Base-by-base conservation (phyloP, 805 yeast genomes). In the Pichia insulana region DNA sequence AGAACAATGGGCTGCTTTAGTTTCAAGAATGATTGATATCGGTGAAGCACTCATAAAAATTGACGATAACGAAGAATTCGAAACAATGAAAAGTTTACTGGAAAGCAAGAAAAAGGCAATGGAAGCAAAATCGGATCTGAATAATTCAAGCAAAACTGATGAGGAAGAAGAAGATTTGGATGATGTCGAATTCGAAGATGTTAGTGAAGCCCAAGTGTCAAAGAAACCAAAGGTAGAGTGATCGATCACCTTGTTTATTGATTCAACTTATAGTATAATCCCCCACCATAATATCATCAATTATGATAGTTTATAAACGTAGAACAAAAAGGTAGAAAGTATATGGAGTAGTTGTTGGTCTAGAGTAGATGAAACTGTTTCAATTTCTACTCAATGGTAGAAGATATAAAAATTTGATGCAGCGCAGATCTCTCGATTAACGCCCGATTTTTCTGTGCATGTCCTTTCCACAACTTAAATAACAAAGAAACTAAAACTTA, bases 1-100 rank as follows among this genome's bases (percentile, higher is more conserved):
- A 48, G 82, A 70, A 3, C 68, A 69, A 18, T 81, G 85, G 79
- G 56, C 56, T 16, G 59, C 58, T 33, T 59, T 80, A 32, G 52
- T 77, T 42, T 74, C 68, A 30, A 54, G 69, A 19, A 61, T 62
- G 13, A 71, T 66, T 2, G 70, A 70, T 17, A 73, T 80, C 28
- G 62, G 70, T 39, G 71, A 64, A 43, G 84, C 85, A 0, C 55
- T 77, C 37, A 67, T 53, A 36, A 47, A 45, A 26, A 40, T 48
- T 16, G 59, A 58, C 39, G 56, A 59, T 38, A 58, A 54, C 30
- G 63, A 56, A 12, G 57, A 52, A 30, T 34, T 48, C 12, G 54
- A 49, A 26, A 47, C 49, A 22, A 53, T 50, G 30, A 42, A 44
- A 31, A 46, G 39, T 9, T 30, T 37, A 1, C 15, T 34, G 15